Conservation (phyloP, 768 basidiomycete species). For the Leccinum uliginosum region DNA sequence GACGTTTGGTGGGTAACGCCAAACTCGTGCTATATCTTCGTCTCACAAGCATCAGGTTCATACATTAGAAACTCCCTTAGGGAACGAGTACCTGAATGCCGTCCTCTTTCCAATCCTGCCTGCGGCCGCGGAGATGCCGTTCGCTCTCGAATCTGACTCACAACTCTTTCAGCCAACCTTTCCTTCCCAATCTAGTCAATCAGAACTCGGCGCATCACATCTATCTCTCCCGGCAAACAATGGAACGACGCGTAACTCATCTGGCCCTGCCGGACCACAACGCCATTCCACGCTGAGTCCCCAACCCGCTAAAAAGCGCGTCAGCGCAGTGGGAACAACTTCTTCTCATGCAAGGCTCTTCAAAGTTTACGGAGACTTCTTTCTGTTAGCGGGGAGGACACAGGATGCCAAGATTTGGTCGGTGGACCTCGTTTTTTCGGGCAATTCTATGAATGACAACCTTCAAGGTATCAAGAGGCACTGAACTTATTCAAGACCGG, state of each 20-base stretch:
- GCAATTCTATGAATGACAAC: slow-evolving; percentile 15
- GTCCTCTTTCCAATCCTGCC: slow-evolving; percentile 61
- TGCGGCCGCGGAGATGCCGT: slow-evolving; percentile 55
- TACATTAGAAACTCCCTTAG: slow-evolving; percentile 74
- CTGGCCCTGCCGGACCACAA: slow-evolving; percentile 34
- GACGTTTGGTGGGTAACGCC: slow-evolving; percentile 62
- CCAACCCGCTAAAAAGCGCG: slow-evolving; percentile 51
- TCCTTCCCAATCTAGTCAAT: slow-evolving; percentile 49
- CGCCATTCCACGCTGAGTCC: slow-evolving; percentile 51
- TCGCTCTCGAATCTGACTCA: slow-evolving; percentile 44
- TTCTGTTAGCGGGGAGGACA: slow-evolving; percentile 79
- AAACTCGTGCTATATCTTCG: neutral
- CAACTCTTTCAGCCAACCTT: slow-evolving; percentile 42
- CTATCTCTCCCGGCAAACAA: slow-evolving; percentile 25
- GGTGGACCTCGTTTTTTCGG: slow-evolving; percentile 15
- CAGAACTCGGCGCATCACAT: slow-evolving; percentile 41
- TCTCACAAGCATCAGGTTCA: slow-evolving; percentile 51
- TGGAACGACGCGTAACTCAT: slow-evolving; percentile 50
- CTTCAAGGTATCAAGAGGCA: slow-evolving; percentile 79
- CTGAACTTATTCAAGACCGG: slow-evolving; percentile 67
- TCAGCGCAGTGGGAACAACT: slow-evolving; percentile 58
- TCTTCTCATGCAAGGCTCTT: slow-evolving; percentile 82
- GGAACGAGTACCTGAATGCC: slow-evolving; percentile 82
- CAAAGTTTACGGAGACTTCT: slow-evolving; percentile 87
- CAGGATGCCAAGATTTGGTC: slow-evolving; percentile 82